Base-by-base conservation (phyloP, 2,329 filamentous ascomycete genomes). In the Colletotrichum tamarilloi region DNA sequence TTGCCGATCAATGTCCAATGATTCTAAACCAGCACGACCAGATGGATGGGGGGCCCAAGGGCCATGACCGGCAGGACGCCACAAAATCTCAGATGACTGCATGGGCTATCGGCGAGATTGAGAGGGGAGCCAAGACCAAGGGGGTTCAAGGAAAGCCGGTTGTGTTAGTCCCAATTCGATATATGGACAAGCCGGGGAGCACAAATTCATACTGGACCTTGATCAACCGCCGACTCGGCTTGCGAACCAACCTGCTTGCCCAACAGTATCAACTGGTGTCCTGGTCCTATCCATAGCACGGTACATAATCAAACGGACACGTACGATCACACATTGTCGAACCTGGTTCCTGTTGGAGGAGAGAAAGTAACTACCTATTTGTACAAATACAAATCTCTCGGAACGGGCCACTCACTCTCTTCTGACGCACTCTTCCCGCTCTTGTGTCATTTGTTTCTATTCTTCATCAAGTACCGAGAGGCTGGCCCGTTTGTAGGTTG, bases 11-110 rank as follows among this genome's bases (percentile, higher is more conserved):
- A 32, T 52, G 55, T 24, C 67, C 67, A 73, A 70, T 57, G 67
- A 52, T 14, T 49, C 30, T 57, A 62, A 52, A 60, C 67, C 38
- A 19, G 38, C 38, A 42, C 38, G 38, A 42, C 38, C 60, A 73
- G 55, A 60, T 60, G 60, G 55, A 60, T 57, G 56, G 67, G 60
- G 60, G 42, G 42, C 1, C 32, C 60, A 60, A 64, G 58, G 64
- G 69, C 49, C 32, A 57, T 56, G 66, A 32, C 59, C 53, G 58
- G 59, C 52, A 49, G 35, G 68, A 55, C 60, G 70, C 70, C 70
- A 73, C 67, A 56, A 60, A 65, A 65, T 73, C 70, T 65, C 70
- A 70, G 32, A 65, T 65, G 59, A 56, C 70, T 73, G 66, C 55
- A 57, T 73, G 66, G 46, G 26, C 14, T 64, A 56, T 64, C 56